Evolutionary conservation across 768 basidiomycete genomes (phyloP), one percentile per base, ranked within the genome.

Genomic region (Boletus reticuloceps): DNA sequence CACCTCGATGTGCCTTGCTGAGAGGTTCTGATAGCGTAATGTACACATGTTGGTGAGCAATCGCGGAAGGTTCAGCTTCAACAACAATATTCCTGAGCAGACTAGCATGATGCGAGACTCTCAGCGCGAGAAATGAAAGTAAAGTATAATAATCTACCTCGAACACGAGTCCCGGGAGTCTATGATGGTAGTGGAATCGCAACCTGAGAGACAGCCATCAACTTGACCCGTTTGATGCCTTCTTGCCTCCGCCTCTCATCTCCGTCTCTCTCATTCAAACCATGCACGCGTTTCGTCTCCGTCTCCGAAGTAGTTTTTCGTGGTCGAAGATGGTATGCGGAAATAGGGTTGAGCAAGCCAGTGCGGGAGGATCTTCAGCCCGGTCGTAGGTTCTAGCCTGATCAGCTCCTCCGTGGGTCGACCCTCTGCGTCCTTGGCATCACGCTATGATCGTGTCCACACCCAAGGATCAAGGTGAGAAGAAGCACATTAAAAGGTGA

Each of bases 301-400:
- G 40, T 11, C 40, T 29, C 55, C 12, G 17, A 12, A 48, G 5
- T 11, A 9, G n/a, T 12, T 29, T 1, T 36, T 29, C 14, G 32
- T 47, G 13, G 25, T 12, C 6, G 38, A 17, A 10, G 48, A 4
- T 31, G 41, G 42, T 1, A 44, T 31, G n/a, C 68, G 68, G 58
- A 88, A 78, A 61, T 88, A 84, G 2, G 89, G 89, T 65, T 92
- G 89, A 13, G 82, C 80, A 20, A 86, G 75, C 82, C 87, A 91
- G 61, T 83, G 79, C 0, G 88, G 89, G 7, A 90, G 70, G 0
- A 76, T 58, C 40, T 76, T 76, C 40, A 86, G 68, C 7, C 83
- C 82, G 0, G 80, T 82, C 44, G 58, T 64, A 5, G 74, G 66
- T 27, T 86, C 81, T 2, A 77, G 48, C 19, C 57, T 68, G 37